Percentiles rank a stretch among this genome's conserved stretches.
These are phyloP conservation scores for Rhynchosporium secalis DNA, from an alignment of 2,329 filamentous ascomycete genomes.

Conservation along the genomic window DNA sequence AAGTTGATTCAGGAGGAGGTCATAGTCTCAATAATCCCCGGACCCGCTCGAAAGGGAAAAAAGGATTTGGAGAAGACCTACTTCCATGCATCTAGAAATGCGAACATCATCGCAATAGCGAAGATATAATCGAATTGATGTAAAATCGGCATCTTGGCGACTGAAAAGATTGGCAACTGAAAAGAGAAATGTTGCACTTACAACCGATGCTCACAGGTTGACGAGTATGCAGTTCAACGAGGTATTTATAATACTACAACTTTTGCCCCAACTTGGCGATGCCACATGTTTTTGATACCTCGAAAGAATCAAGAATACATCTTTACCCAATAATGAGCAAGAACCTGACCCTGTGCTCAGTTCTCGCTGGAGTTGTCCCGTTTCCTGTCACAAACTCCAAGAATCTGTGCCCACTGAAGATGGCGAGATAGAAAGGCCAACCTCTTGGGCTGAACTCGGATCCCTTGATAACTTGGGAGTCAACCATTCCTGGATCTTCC, in stretches of 20 bases:
- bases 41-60: too few species aligned
- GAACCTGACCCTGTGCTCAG: neutral
- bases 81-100: slow-evolving; percentile 66
- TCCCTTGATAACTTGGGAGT: neutral
- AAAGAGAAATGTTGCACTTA: neutral
- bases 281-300: neutral
- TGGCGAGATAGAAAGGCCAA: neutral
- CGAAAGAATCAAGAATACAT: neutral
- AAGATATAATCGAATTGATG: slow-evolving; percentile 63
- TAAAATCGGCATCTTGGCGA: slow-evolving; percentile 36
- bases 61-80: too few species aligned
- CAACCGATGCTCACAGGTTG: neutral
- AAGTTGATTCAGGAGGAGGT: too few species aligned
- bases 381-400: neutral
- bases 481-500: slow-evolving; percentile 3
- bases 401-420: slow-evolving; percentile 2
- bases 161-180: neutral
- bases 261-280: slow-evolving; percentile 9
- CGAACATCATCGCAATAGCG: slow-evolving; percentile 64
- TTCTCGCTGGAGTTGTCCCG: neutral
- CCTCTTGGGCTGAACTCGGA: neutral
- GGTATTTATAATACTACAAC: slow-evolving; percentile 6
- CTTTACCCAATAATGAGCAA: neutral
- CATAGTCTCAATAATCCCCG: too few species aligned
- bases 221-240: neutral